These are phyloP conservation scores for Paramyrothecium roridum DNA, from an alignment of 2,329 filamentous ascomycete species.

Conservation along the genomic window DNA sequence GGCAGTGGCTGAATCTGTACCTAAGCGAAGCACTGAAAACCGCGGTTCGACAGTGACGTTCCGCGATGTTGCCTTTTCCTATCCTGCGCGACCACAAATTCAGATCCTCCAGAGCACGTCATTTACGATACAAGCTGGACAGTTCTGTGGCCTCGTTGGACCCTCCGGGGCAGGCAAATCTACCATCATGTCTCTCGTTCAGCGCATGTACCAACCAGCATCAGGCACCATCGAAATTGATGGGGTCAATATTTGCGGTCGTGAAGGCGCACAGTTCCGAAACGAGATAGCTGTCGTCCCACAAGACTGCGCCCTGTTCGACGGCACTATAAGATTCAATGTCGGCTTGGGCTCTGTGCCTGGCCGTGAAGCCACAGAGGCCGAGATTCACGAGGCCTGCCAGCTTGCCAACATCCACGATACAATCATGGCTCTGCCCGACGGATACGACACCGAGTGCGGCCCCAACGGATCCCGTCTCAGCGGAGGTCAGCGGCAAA, in stretches of 20 bases:
- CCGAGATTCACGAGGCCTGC: constrained; percentile 65
- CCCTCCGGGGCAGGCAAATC: constrained; percentile 67
- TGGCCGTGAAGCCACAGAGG: constrained; percentile 49
- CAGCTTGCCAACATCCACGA: constrained; percentile 69
- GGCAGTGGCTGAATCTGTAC: constrained; percentile 22
- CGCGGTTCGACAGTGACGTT: constrained; percentile 50
- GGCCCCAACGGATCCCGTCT: constrained; percentile 72
- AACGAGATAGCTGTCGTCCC: constrained; percentile 54
- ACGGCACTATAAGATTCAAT: constrained; percentile 55
- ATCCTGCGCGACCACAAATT: constrained; percentile 59
- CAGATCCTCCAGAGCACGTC: constrained; percentile 54
- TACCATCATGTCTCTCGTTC: constrained; percentile 56
- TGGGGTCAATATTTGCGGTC: constrained; percentile 39
- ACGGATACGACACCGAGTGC: constrained; percentile 64
- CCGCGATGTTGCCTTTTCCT: constrained; percentile 59
- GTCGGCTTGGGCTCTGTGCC: constrained; percentile 52
- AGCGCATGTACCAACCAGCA: constrained; percentile 45
- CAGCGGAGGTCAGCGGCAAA: constrained; percentile 77
- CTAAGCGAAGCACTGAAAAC: constrained; percentile 14
- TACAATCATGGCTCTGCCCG: constrained; percentile 57
- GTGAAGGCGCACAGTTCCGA: constrained; percentile 40
- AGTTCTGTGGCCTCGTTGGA: constrained; percentile 63
- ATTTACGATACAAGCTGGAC: constrained; percentile 53
- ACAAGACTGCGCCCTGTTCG: constrained; percentile 56
- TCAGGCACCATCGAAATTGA: constrained; percentile 40